Conservation (phyloP, 1,139 yeast species). For the Nadsonia commutata region DNA sequence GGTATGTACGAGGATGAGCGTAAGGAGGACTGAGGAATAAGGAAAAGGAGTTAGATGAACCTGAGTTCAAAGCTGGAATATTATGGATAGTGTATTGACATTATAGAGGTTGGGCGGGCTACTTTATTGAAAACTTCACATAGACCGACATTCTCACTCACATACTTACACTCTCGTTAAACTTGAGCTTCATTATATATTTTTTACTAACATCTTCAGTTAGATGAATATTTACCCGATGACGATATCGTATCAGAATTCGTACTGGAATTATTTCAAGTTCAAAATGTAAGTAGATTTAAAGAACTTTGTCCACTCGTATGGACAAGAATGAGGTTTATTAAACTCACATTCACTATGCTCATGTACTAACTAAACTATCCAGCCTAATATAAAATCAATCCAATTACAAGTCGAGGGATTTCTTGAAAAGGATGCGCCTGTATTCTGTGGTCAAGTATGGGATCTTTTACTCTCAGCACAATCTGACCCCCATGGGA, state of each 20-base stretch:
- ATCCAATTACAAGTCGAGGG: conserved; percentile 13
- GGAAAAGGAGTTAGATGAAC: background rate
- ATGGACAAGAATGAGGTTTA: background rate
- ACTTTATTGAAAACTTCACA: too few relatives aligned
- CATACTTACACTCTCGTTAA: too few relatives aligned
- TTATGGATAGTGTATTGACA: too few relatives aligned
- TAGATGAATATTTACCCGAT: conserved; percentile 10
- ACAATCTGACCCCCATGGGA: conserved; percentile 15
- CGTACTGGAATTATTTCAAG: conserved; percentile 10
- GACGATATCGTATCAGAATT: conserved; percentile 12
- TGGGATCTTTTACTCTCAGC: conserved; percentile 17
- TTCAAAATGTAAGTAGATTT: conserved; percentile 3
- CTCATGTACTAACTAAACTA: background rate
- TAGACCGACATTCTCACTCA: too few relatives aligned
- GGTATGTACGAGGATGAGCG: conserved; percentile 6
- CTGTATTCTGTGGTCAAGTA: conserved; percentile 13
- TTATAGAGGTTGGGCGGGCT: too few relatives aligned
- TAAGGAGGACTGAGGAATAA: background rate
- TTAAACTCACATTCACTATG: background rate
- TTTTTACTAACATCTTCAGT: too few relatives aligned
- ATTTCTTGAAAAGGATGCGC: conserved; percentile 13
- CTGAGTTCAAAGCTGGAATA: too few relatives aligned
- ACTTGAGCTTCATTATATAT: too few relatives aligned
- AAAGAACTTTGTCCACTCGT: too few relatives aligned
- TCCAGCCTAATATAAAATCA: conserved; percentile 10